Base-by-base conservation (phyloP, 306 rosid genomes). In the Spatholobus suberectus region DNA sequence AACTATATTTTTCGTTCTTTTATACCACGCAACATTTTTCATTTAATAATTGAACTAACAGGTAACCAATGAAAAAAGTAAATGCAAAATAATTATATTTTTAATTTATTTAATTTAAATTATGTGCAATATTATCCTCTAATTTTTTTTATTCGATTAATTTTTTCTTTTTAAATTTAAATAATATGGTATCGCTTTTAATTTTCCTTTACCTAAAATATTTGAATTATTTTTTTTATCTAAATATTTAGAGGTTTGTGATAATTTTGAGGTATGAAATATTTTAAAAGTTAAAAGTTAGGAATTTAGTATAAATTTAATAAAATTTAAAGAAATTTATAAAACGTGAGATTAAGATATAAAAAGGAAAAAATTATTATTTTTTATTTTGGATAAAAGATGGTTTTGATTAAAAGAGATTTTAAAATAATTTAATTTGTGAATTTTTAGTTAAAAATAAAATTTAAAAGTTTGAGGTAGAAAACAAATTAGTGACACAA, bases 1-100 rank as follows among this genome's bases (percentile, higher is more conserved):
- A 43, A 55, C 34, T 17, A 23, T 61, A 57, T 17, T 43, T 47
- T 71, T 40, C 55, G 0, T 35, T 20, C 43, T 70, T 70, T 21
- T n/a, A 76, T 32, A 43, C 35, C 38, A 23, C 17, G 6, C 21
- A 49, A 27, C 32, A 13, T 55, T 34, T 8, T 37, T 23, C 12
- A 24, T 54, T 66, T 55, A 44, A 59, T 67, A 12, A 43, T 79
- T 57, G n/a, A 75, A 68, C 52, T 35, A 55, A 43, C 24, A 12
- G n/a, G 21, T 73, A 58, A 27, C 20, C 26, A 15, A 4, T 41
- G 57, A 13, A 11, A 57, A 66, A 37, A 14, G 15, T 43, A 26
- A 26, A 12, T 59, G 14, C 67, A 26, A 0, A 17, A 61, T 12
- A 26, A 5, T 1, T 59, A 4, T 21, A 59, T 11, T 59, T 59